A percentile compares a stretch with the other conserved stretches of the same genome.
phyloP scores from a whole-genome alignment of 305 asterid species.

The Fraxinus baroniana region DNA sequence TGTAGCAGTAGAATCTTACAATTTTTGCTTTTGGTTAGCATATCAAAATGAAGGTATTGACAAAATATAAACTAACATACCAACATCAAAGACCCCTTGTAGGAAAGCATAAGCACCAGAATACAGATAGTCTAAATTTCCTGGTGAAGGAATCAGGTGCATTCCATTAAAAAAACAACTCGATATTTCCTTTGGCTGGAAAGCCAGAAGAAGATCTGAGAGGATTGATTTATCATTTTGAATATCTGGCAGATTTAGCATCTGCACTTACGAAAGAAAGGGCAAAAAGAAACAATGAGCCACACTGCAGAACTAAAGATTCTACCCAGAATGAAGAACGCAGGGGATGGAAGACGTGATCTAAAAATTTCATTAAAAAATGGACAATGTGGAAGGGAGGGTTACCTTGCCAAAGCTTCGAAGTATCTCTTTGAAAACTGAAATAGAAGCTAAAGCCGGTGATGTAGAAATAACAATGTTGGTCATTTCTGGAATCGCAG shows the following conservation, averaged over 20 bases:
- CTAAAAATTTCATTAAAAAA: conserved; percentile 9
- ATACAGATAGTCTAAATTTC: conserved; percentile 62
- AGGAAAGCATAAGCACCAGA: conserved; percentile 63
- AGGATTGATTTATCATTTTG: conserved; percentile 52
- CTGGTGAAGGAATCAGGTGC: conserved; percentile 56
- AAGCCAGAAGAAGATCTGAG: conserved; percentile 62
- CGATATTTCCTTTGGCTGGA: conserved; percentile 58
- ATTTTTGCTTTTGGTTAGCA: background rate
- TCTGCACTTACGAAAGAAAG: conserved; percentile 43
- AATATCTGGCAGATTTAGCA: conserved; percentile 57
- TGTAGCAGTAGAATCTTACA: conserved; percentile 14
- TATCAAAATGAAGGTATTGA: background rate
- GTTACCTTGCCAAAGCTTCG: conserved; percentile 83
- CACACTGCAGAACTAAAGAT: conserved; percentile 17
- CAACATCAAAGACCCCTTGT: conserved; percentile 56
- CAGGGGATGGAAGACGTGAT: background rate
- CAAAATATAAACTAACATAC: conserved; percentile 40
- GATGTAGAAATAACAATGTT: conserved; percentile 43
- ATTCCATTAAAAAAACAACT: conserved; percentile 53
- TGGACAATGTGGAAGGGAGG: background rate
- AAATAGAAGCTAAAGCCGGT: conserved; percentile 44
- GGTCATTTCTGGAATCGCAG: conserved; percentile 59
- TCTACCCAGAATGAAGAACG: conserved; percentile 4
- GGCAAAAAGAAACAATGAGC: background rate
- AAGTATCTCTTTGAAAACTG: conserved; percentile 64